A percentile compares a stretch with the other conserved stretches of the same genome.
Conservation (phyloP, 805 yeast genomes). For the Saccharomycopsis sp. region DNA sequence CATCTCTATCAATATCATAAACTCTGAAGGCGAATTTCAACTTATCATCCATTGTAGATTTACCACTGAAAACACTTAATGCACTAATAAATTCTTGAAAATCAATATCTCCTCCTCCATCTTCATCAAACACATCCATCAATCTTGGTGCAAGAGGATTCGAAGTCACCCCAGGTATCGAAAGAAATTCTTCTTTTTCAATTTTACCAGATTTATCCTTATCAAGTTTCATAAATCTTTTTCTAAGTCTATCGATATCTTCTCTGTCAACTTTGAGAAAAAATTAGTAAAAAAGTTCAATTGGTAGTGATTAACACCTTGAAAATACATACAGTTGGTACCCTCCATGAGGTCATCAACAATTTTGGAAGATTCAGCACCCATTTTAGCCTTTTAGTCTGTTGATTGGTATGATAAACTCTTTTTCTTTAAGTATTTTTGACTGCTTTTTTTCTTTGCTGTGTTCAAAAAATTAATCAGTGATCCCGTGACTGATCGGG, state of each 20-base stretch:
- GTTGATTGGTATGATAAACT: too few species aligned
- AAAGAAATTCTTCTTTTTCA: conserved; percentile 80
- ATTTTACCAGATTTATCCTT: conserved; percentile 88
- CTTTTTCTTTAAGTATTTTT: too few species aligned
- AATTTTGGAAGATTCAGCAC: conserved; percentile 47
- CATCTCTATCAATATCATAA: conserved; percentile 93
- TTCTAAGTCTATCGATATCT: conserved; percentile 83
- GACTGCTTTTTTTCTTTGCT: too few species aligned
- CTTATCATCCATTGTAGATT: conserved; percentile 72
- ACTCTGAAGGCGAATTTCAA: conserved; percentile 83
- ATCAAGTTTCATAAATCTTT: conserved; percentile 91
- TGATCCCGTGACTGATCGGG: too few species aligned
- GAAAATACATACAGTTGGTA: conserved; percentile 47
- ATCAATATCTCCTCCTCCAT: conserved; percentile 87
- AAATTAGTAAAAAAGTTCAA: conserved; percentile 31
- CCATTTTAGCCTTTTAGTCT: too few species aligned
- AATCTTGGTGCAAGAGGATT: conserved; percentile 86
- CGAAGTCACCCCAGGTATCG: conserved; percentile 84
- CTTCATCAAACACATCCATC: conserved; percentile 90
- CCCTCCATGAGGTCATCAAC: conserved; percentile 70
- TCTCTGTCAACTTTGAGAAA: conserved; percentile 60
- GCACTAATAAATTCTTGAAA: conserved; percentile 90
- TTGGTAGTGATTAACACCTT: too few species aligned
- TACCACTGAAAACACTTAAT: conserved; percentile 77
- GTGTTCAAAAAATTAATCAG: too few species aligned